A percentile compares a stretch with the other conserved stretches of the same genome.
These are phyloP conservation scores for Trichoderma afroharzianum DNA, from an alignment of 2,329 filamentous ascomycete species.

Conservation along the genomic window DNA sequence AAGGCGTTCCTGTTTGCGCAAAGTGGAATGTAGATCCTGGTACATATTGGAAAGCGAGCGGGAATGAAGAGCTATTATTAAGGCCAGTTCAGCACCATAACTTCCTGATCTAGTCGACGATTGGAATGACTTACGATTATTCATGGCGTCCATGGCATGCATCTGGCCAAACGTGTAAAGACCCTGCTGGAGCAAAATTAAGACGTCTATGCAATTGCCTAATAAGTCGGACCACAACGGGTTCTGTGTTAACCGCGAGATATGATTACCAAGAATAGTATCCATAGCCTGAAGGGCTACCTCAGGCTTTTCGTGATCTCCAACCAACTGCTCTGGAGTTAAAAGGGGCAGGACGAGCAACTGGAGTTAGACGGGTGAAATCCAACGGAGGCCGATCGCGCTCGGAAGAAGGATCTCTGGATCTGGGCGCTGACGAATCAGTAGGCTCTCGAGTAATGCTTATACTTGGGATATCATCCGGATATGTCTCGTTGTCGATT, in stretches of 20 bases:
- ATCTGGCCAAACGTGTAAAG: no score
- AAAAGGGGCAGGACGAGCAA: not conserved
- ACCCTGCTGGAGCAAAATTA: no score
- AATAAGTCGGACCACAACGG: no score
- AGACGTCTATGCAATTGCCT: no score
- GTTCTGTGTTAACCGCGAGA: no score
- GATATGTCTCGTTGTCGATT: not conserved
- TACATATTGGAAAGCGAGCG: not conserved
- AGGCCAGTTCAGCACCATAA: not conserved
- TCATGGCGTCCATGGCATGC: no score
- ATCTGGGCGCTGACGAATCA: not conserved
- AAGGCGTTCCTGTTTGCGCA: not conserved
- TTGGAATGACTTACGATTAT: not conserved
- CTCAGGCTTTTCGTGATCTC: not conserved
- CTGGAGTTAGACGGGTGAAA: not conserved
- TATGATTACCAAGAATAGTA: no score
- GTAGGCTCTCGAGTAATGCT: not conserved
- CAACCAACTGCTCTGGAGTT: not conserved
- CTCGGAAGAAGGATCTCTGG: not conserved
- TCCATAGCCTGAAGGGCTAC: no score
- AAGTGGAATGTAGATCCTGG: not conserved
- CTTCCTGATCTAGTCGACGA: accelerated
- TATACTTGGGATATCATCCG: not conserved
- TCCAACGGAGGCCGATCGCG: not conserved
- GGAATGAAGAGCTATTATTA: not conserved